Conservation (phyloP, 805 yeast genomes). For the Kuraishia floccosa region DNA sequence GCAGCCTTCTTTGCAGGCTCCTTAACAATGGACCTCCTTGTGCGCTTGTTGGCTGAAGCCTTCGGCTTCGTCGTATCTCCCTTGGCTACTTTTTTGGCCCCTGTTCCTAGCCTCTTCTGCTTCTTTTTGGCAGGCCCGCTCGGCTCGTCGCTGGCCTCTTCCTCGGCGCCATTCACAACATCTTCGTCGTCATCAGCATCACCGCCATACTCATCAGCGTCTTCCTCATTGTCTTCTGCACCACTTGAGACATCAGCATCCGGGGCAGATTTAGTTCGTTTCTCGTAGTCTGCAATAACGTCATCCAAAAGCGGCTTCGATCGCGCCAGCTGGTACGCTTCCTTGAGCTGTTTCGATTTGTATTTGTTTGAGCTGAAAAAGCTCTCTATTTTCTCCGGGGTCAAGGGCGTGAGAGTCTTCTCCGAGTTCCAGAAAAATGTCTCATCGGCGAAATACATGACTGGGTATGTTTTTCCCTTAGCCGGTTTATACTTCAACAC, state of each 20-base stretch:
- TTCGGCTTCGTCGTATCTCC: no score
- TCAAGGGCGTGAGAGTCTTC: conserved; percentile 7
- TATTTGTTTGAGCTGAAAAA: not conserved
- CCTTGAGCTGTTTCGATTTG: conserved; percentile 4
- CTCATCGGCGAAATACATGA: conserved; percentile 18
- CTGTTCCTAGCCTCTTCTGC: no score
- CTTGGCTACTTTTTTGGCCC: conserved; percentile 1
- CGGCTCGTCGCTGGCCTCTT: conserved; percentile 4
- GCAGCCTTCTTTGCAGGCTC: conserved; percentile 4
- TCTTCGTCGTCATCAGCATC: conserved; percentile 2
- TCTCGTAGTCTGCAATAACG: no score
- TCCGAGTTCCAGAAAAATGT: conserved; percentile 31
- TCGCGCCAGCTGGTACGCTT: conserved; percentile 5
- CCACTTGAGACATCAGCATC: not conserved
- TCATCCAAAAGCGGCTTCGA: no score
- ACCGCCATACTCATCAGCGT: not conserved
- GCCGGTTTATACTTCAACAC: conserved; percentile 22
- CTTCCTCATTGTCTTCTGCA: conserved; percentile 1
- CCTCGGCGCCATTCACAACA: conserved; percentile 5
- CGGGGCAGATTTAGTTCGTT: no score
- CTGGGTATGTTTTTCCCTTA: conserved; percentile 1
- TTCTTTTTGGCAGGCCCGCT: no score
- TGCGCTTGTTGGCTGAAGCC: not conserved
- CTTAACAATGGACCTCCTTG: not conserved
- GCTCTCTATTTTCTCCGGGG: conserved; percentile 3